phyloP scores from a whole-genome alignment of 768 basidiomycete species.

The Aureoboletus auriporus region DNA sequence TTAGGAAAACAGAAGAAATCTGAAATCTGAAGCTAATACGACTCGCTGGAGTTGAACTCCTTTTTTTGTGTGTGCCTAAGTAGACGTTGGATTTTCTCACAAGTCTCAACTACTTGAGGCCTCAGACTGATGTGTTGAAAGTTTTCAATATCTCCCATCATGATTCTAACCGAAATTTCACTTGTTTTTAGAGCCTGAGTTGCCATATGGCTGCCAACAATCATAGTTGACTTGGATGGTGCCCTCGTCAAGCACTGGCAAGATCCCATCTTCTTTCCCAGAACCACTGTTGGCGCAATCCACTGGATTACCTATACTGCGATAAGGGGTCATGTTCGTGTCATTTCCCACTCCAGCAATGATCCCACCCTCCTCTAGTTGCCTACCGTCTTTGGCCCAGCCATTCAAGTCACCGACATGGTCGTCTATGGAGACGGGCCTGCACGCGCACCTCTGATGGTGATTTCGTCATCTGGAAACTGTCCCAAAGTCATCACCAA shows the following conservation, averaged over 20 bases:
- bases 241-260: slow-evolving; percentile 87
- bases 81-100: no score
- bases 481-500: slow-evolving; percentile 81
- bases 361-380: slow-evolving; percentile 84
- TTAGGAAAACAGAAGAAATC: no score
- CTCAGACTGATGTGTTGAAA: no score
- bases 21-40: no score
- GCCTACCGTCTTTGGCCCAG: slow-evolving; percentile 53
- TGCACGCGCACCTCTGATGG: slow-evolving; percentile 83
- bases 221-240: no score
- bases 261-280: slow-evolving; percentile 78
- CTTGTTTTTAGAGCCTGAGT: no score
- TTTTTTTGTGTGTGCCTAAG: no score
- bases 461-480: slow-evolving; percentile 85
- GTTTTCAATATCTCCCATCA: no score
- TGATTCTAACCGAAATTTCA: no score
- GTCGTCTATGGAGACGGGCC: slow-evolving; percentile 78
- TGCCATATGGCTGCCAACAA: no score
- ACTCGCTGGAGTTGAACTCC: no score
- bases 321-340: slow-evolving; percentile 86
- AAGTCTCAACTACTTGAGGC: no score
- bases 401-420: slow-evolving; percentile 77
- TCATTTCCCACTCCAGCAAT: slow-evolving; percentile 84
- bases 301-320: slow-evolving; percentile 93
- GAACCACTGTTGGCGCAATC: slow-evolving; percentile 85